phyloP scores from a whole-genome alignment of 1,139 yeast genomes.

The Meyerozyma athensensis region DNA sequence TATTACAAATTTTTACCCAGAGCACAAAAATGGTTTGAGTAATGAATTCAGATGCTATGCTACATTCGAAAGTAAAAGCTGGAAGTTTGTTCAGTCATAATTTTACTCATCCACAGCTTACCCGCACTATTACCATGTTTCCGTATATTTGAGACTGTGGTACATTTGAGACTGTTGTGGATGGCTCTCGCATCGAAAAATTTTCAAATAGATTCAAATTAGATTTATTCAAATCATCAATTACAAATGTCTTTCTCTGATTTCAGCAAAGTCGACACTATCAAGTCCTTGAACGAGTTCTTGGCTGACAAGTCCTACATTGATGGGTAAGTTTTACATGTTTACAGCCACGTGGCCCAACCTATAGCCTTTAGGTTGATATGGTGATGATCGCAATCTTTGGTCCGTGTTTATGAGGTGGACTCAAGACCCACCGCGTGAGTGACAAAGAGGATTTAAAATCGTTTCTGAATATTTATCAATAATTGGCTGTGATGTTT shows the following conservation, averaged over 20 bases:
- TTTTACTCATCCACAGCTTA: neutral
- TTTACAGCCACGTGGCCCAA: neutral
- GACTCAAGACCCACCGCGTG: conserved; percentile 90
- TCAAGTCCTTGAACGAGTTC: conserved; percentile 80
- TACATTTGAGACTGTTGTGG: neutral
- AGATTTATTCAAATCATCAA: conserved; percentile 9
- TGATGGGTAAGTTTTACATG: conserved; percentile 69
- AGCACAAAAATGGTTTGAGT: conserved; percentile 79
- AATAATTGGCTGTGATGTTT: neutral
- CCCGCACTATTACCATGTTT: neutral
- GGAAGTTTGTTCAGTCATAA: conserved; percentile 24
- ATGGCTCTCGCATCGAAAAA: conserved; percentile 1
- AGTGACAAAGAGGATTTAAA: conserved; percentile 65
- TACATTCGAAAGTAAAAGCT: conserved; percentile 48
- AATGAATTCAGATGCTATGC: conserved; percentile 89
- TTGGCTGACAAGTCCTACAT: conserved; percentile 90
- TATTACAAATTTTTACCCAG: conserved; percentile 67
- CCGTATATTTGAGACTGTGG: neutral
- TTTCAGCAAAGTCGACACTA: conserved; percentile 75
- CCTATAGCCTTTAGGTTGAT: neutral
- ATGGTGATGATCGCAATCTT: conserved; percentile 63
- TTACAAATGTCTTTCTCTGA: conserved; percentile 66
- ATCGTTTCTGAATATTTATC: conserved; percentile 18
- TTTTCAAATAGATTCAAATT: neutral
- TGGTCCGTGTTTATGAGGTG: conserved; percentile 98